Conservation (phyloP, 176 grass and related monocot species). For the Zizania latifolia region DNA sequence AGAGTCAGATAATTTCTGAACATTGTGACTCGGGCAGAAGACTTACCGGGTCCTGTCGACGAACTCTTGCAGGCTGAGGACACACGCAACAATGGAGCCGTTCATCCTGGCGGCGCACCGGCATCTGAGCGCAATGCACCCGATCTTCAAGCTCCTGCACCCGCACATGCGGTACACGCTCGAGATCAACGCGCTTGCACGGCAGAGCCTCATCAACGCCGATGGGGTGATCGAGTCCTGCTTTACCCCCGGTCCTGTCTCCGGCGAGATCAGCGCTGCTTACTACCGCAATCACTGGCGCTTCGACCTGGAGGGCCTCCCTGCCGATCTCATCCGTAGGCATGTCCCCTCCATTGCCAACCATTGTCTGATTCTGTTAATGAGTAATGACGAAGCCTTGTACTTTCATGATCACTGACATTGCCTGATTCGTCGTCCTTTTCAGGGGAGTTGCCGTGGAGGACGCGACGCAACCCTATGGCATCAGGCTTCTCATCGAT, state of each 20-base stretch:
- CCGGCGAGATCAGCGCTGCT: constrained; percentile 68
- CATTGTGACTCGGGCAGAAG: too few relatives aligned
- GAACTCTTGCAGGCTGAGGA: constrained; percentile 67
- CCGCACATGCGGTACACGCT: constrained; percentile 95
- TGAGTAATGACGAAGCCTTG: background rate
- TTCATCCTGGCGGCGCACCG: constrained; percentile 92
- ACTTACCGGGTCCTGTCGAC: background rate
- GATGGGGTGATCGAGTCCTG: constrained; percentile 93
- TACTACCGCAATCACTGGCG: constrained; percentile 78
- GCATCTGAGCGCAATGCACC: constrained; percentile 81
- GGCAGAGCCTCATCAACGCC: constrained; percentile 91
- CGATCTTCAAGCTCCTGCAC: constrained; percentile 87
- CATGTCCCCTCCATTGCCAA: background rate
- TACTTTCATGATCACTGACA: background rate
- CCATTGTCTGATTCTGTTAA: background rate
- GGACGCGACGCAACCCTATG: constrained; percentile 62
- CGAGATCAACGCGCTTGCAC: constrained; percentile 90
- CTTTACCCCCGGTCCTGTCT: constrained; percentile 78
- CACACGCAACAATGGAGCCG: constrained; percentile 85
- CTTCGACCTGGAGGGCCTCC: constrained; percentile 79
- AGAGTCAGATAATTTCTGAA: background rate
- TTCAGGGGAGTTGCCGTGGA: constrained; percentile 75
- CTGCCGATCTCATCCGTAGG: constrained; percentile 87
- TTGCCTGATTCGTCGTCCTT: background rate
- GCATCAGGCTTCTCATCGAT: constrained; percentile 70